phyloP scores from a whole-genome alignment of 768 basidiomycete species.

The Trichaptum fuscoviolaceum region DNA sequence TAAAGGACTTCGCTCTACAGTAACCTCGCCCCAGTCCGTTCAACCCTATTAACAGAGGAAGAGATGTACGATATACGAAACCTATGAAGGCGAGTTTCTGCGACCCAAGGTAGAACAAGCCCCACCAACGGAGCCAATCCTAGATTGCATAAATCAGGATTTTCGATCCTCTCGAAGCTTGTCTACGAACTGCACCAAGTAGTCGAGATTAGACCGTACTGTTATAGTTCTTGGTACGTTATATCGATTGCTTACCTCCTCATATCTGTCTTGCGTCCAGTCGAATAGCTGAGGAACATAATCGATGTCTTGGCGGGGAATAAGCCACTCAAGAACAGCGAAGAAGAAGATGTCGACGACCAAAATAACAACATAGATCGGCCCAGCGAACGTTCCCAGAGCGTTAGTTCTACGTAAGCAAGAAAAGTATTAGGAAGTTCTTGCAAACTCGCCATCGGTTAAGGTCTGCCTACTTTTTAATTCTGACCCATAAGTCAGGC shows the following conservation, averaged over 20 bases:
- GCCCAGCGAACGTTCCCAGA: slow-evolving; percentile 75
- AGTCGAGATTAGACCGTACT: no score
- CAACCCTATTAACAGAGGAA: no score
- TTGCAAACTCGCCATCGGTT: background rate
- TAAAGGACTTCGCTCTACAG: no score
- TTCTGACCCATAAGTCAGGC: slow-evolving; percentile 71
- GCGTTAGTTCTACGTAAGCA: slow-evolving; percentile 56
- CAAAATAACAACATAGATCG: slow-evolving; percentile 83
- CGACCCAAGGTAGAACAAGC: no score
- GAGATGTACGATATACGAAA: no score
- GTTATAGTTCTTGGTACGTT: background rate
- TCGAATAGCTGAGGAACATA: slow-evolving; percentile 47
- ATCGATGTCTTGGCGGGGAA: slow-evolving; percentile 74
- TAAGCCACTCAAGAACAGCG: slow-evolving; percentile 75
- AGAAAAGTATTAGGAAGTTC: background rate
- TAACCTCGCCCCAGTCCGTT: no score
- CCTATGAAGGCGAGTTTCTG: no score
- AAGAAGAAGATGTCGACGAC: slow-evolving; percentile 90
- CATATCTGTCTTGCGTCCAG: slow-evolving; percentile 45
- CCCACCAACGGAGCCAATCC: no score
- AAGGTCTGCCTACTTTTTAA: slow-evolving; percentile 52
- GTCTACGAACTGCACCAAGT: no score
- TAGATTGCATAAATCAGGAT: no score
- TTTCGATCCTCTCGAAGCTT: no score
- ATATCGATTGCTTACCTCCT: slow-evolving; percentile 21